Percentiles rank a stretch among this genome's conserved stretches.
Conservation (phyloP, 352 stramenopile species). For the Phytophthora parvispora region DNA sequence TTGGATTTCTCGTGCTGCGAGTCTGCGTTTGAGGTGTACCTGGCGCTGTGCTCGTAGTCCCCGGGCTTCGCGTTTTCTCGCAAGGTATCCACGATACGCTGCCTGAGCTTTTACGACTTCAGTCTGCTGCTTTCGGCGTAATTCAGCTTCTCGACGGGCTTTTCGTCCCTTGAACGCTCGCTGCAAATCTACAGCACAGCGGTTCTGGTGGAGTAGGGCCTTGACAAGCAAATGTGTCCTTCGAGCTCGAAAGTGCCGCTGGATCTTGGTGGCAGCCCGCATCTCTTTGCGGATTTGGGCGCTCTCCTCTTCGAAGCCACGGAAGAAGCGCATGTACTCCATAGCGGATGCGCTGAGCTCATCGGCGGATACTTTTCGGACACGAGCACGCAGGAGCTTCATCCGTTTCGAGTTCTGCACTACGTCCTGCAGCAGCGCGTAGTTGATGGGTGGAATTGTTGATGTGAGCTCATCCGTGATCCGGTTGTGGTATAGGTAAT, state of each 20-base stretch:
- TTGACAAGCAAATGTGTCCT: slow-evolving; percentile 55
- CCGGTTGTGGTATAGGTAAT: slow-evolving; percentile 80
- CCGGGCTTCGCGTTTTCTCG: slow-evolving; percentile 44
- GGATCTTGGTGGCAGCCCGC: slow-evolving; percentile 63
- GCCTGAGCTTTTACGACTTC: slow-evolving; percentile 67
- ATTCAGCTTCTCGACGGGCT: slow-evolving; percentile 46
- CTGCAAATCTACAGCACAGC: slow-evolving; percentile 65
- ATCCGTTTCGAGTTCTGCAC: slow-evolving; percentile 79
- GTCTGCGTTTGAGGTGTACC: slow-evolving; percentile 30
- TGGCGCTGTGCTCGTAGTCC: slow-evolving; percentile 28
- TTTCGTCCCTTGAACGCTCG: slow-evolving; percentile 70
- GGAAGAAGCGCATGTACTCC: slow-evolving; percentile 84
- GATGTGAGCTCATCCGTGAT: slow-evolving; percentile 57
- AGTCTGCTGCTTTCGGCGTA: slow-evolving; percentile 42
- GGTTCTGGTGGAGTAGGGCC: slow-evolving; percentile 66
- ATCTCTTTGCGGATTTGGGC: slow-evolving; percentile 57
- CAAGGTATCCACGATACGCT: slow-evolving; percentile 45
- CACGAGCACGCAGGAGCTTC: slow-evolving; percentile 62
- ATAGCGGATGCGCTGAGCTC: slow-evolving; percentile 59
- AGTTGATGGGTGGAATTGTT: slow-evolving; percentile 65
- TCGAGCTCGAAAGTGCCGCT: slow-evolving; percentile 67
- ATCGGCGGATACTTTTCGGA: slow-evolving; percentile 58
- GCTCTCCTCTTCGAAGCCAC: slow-evolving; percentile 71
- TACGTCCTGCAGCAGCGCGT: slow-evolving; percentile 69
- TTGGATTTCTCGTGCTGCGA: slow-evolving; percentile 57